Evolutionary conservation across 305 asterid species (phyloP), one percentile per base, ranked within the genome.

Genomic region (Stenogyne calaminthoides): DNA sequence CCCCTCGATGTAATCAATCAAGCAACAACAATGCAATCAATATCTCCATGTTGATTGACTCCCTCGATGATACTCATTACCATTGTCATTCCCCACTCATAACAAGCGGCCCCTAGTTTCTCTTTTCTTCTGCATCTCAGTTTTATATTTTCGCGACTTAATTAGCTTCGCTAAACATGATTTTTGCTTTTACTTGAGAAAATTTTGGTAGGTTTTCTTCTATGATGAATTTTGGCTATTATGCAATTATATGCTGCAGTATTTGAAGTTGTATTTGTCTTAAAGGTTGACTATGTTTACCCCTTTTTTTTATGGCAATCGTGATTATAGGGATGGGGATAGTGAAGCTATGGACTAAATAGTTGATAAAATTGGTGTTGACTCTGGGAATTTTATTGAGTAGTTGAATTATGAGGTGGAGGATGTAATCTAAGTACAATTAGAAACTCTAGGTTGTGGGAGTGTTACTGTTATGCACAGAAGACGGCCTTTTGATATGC

Each of bases 51-150:
- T n/a, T n/a, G n/a, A n/a, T n/a, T n/a, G n/a, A n/a, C n/a, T n/a
- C n/a, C n/a, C n/a, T n/a, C n/a, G n/a, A n/a, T n/a, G n/a, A n/a
- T n/a, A n/a, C n/a, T n/a, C n/a, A n/a, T n/a, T n/a, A n/a, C n/a
- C n/a, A n/a, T n/a, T n/a, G n/a, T n/a, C n/a, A n/a, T n/a, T n/a
- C n/a, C n/a, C n/a, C n/a, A n/a, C n/a, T n/a, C n/a, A n/a, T n/a
- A n/a, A n/a, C n/a, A n/a, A n/a, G n/a, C n/a, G n/a, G n/a, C n/a
- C n/a, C n/a, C n/a, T n/a, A n/a, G n/a, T 73, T 16, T 64, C 7
- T 12, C 34, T 70, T 12, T 27, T 60, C 66, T 59, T 54, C 58
- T 68, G 83, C 74, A 77, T 77, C 81, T 69, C 49, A 75, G 40
- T 55, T 70, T 15, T 10, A 2, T 59, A 20, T 55, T 59, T 71